Base-by-base conservation (phyloP, 352 stramenopile species). In the Phytophthora pluvialis region DNA sequence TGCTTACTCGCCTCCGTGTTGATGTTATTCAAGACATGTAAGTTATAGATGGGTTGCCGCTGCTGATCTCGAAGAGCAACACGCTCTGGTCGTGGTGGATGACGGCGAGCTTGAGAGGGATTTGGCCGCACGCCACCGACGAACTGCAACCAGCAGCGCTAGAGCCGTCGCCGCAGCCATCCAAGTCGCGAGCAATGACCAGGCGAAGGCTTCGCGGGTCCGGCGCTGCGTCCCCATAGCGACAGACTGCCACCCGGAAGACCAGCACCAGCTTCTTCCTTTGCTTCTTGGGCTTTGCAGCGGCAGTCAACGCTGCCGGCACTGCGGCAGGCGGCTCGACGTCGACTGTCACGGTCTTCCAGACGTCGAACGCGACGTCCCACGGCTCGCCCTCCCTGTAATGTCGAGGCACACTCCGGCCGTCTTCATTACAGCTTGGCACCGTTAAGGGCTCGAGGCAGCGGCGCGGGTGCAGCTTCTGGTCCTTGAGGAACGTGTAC, bases 101-200 rank as follows among this genome's bases (percentile, higher is more conserved):
- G 1, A 91, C 81, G 1, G 84, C 82, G 28, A 92, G 4, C 68
- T 94, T 92, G 26, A 91, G 44, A 1, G 81, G 74, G n/a, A 83
- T 54, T 39, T 58, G 31, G 13, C 18, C 38, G 35, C 21, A 39
- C 21, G 18, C 8, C 54, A 61, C 32, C 32, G 18, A 36, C n/a
- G 57, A 25, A 40, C 29, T 57, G 36, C 55, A 54, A 61, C 32
- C 36, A 26, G 29, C 18, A 36, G 4, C 4, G 5, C 4, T 43
- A 13, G 40, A 54, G 32, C 1, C 16, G 26, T 60, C 16, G 15
- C 21, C 21, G 2, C 21, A 2, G 21, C 21, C 21, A 21, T 49
- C n/a, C 29, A 31, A 12, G 50, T 33, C 35, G 18, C 47, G 60
- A 47, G 29, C 33, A 18, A 80, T 43, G 7, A 60, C 44, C 7